Percentiles rank a stretch among this genome's conserved stretches.
phyloP scores from a whole-genome alignment of 768 basidiomycete species.

The Boletus rufocinnamomeus region DNA sequence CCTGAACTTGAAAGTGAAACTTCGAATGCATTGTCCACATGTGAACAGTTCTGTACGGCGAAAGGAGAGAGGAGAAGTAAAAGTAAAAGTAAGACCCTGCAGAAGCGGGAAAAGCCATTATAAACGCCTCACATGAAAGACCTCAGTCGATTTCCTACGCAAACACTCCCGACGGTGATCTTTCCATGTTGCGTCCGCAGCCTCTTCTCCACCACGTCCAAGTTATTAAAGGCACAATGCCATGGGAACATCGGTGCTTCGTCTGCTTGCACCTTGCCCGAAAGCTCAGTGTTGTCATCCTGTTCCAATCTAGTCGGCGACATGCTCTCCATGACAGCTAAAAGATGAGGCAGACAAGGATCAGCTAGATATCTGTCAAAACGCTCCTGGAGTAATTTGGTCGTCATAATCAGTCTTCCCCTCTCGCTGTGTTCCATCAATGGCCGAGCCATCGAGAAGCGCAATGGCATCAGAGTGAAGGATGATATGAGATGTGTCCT shows the following conservation, averaged over 20 bases:
- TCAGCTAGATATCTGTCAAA: slow-evolving; percentile 14
- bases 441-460: slow-evolving; percentile 19
- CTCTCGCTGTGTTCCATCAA: slow-evolving; percentile 13
- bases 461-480: slow-evolving; percentile 12
- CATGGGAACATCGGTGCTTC: background rate
- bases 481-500: slow-evolving; percentile 23
- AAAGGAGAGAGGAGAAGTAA: background rate
- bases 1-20: slow-evolving; percentile 16
- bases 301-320: background rate
- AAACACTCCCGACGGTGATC: slow-evolving; percentile 4
- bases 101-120: no score
- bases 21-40: slow-evolving; percentile 25
- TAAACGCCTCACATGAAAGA: slow-evolving; percentile 9
- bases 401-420: slow-evolving; percentile 15
- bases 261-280: background rate
- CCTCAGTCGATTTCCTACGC: slow-evolving; percentile 14
- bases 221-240: slow-evolving; percentile 15
- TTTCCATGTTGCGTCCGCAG: slow-evolving; percentile 6
- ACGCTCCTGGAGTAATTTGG: slow-evolving; percentile 14
- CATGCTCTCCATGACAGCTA: background rate
- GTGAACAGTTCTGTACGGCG: slow-evolving; percentile 9
- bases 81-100: background rate
- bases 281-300: background rate
- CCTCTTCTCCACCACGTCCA: slow-evolving; percentile 16
- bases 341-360: slow-evolving; percentile 19